Base-by-base conservation (phyloP, 2,329 filamentous ascomycete genomes). In the Aspergillus brasiliensis region DNA sequence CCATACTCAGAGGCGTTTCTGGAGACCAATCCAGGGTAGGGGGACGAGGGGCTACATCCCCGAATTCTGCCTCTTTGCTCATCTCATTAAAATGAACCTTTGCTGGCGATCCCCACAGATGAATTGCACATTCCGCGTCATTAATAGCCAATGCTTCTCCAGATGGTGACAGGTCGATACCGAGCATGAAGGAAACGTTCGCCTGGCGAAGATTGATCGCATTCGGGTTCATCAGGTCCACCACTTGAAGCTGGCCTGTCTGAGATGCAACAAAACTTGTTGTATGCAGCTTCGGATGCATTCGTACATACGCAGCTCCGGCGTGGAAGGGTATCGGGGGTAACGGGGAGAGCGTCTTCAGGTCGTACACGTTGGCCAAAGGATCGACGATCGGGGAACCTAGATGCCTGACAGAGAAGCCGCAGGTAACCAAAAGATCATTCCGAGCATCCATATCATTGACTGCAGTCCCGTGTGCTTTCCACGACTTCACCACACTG, bases 401-500 rank as follows among this genome's bases (percentile, higher is more conserved):
- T 65, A 91, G 83, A 70, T 93, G 92, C 66, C 94, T 87, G 23
- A 92, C 84, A 1, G 94, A 96, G 77, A 91, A 96, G 37, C 95
- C 95, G 75, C 95, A 99, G 4, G 95, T 98, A 21, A 98, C 90
- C 56, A 99, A 87, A 66, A 95, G 95, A 74, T 98, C 94, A 71
- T 95, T 91, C 72, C 95, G 91, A 8, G 93, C 92, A 78, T 99
- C 95, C 91, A 99, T 97, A 74, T 98, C 94, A 75, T 92, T 97
- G 73, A 99, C 91, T 54, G 88, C 86, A 8, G 91, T 91, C 1
- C 89, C 89, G 72, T 99, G 95, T 0, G 94, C 92, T 73, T 91
- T 91, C 91, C 95, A 99, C 10, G 86, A 87, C 73, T 94, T 96
- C 67, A 95, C 82, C 5, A 97, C 84, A 44, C 86, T 84, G 70